Evolutionary conservation across 208 protist species (phyloP), one percentile per base, ranked within the genome.

Genomic region (Crithidia mellificae): DNA sequence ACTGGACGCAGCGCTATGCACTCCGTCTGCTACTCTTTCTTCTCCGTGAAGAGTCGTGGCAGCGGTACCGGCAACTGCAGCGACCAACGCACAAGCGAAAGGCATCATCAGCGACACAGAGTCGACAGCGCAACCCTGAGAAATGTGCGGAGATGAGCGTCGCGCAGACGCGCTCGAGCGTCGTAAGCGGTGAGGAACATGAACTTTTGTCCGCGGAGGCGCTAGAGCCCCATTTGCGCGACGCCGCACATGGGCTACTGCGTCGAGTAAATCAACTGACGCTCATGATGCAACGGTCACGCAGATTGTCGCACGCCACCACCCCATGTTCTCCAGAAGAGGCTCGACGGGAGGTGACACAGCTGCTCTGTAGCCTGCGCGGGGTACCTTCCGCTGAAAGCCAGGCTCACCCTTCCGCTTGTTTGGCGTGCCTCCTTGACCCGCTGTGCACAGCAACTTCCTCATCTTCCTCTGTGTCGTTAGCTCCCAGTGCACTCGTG

Each of bases 1-100:
- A 49, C 39, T 76, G 70, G 70, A 20, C 44, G 24, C 47, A 34
- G 7, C 63, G 70, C 38, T 76, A 76, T 49, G 62, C 70, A 6
- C 39, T 76, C 24, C 70, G 62, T 0, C 55, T 76, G 14, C 20
- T 65, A 30, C 55, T 76, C 19, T 58, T 76, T 19, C 27, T 64
- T 19, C 41, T 70, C 7, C 30, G 27, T 1, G 70, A 69, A 38
- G 57, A 51, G 11, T 27, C 27, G 41, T 66, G 70, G 70, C 70
- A 76, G 15, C 62, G 56, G 0, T n/a, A n/a, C n/a, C n/a, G n/a
- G n/a, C n/a, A n/a, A n/a, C n/a, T n/a, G n/a, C n/a, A n/a, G n/a
- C n/a, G n/a, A n/a, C n/a, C n/a, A n/a, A n/a, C n/a, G n/a, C n/a
- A n/a, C n/a, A n/a, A n/a, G n/a, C n/a, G n/a, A n/a, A n/a, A n/a